Percentiles rank a stretch among this genome's conserved stretches.
Evolutionary conservation across 768 basidiomycete genomes (phyloP).

Genomic region (Boletus fagicola): DNA sequence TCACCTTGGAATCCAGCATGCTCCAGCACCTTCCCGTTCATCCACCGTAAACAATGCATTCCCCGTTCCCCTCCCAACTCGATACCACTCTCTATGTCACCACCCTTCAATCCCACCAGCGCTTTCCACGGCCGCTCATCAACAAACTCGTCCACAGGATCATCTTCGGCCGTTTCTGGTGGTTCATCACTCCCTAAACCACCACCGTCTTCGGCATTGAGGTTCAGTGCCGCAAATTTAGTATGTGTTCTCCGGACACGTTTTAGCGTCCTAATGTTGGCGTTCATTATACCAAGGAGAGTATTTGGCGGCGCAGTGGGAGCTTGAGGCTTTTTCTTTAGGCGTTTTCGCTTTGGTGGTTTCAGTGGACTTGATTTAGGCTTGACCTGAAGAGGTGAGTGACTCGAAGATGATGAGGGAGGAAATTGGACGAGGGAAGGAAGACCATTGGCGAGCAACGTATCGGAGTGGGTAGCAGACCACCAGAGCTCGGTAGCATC

Average conservation of each 20-base stretch:
- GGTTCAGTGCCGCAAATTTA: slow-evolving; percentile 60
- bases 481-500: slow-evolving; percentile 68
- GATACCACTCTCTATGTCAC: slow-evolving; percentile 26
- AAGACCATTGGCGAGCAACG: slow-evolving; percentile 61
- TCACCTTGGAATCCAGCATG: slow-evolving; percentile 91
- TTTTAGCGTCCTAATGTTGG: slow-evolving; percentile 72
- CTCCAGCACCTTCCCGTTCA: slow-evolving; percentile 74
- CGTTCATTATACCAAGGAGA: slow-evolving; percentile 69
- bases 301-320: slow-evolving; percentile 38
- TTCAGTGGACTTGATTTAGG: slow-evolving; percentile 9
- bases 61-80: slow-evolving; percentile 64
- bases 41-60: slow-evolving; percentile 66
- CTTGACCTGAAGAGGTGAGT: slow-evolving; percentile 11
- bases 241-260: slow-evolving; percentile 70
- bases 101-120: slow-evolving; percentile 20
- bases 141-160: slow-evolving; percentile 32
- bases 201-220: slow-evolving; percentile 35
- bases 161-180: slow-evolving; percentile 35
- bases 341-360: slow-evolving; percentile 23
- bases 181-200: slow-evolving; percentile 34
- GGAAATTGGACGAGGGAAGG: slow-evolving; percentile 45
- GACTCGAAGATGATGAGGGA: slow-evolving; percentile 18
- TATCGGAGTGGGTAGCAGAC: slow-evolving; percentile 63
- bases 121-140: slow-evolving; percentile 63
- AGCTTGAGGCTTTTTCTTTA: slow-evolving; percentile 20